These are phyloP conservation scores for Coleophoma crateriformis DNA, from an alignment of 2,329 filamentous ascomycete genomes.

Conservation along the genomic window DNA sequence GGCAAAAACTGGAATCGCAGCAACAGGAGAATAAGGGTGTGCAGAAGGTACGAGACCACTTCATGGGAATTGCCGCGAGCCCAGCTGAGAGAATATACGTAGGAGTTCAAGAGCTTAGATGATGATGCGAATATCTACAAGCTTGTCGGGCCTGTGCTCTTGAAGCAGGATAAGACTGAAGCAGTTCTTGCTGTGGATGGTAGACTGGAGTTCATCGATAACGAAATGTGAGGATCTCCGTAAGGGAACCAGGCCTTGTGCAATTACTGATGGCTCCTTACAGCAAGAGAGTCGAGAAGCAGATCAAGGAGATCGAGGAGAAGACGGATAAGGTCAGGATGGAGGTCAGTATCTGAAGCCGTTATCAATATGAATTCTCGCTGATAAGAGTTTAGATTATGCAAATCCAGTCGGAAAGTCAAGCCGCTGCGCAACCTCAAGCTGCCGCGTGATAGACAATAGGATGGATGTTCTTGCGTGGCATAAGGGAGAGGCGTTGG, in stretches of 20 bases:
- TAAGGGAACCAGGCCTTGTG: background rate
- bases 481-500: background rate
- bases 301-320: constrained; percentile 58
- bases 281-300: constrained; percentile 61
- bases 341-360: constrained; percentile 41
- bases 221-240: constrained; percentile 69
- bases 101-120: constrained; percentile 79
- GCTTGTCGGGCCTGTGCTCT: constrained; percentile 81
- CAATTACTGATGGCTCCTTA: constrained; percentile 5
- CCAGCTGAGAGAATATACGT: constrained; percentile 9
- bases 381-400: constrained; percentile 29
- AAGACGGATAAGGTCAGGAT: constrained; percentile 60
- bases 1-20: constrained; percentile 91
- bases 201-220: constrained; percentile 84
- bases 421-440: constrained; percentile 15
- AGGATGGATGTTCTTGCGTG: constrained; percentile 6
- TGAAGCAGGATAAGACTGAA: constrained; percentile 92
- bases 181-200: constrained; percentile 88
- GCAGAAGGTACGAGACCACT: constrained; percentile 53
- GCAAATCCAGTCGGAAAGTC: constrained; percentile 34
- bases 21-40: constrained; percentile 89
- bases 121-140: constrained; percentile 93
- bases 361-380: background rate
- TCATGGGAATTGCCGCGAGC: too few species aligned
- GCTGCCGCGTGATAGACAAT: constrained; percentile 13